phyloP scores from a whole-genome alignment of 805 yeast genomes.

The Ogataea degrootiae region DNA sequence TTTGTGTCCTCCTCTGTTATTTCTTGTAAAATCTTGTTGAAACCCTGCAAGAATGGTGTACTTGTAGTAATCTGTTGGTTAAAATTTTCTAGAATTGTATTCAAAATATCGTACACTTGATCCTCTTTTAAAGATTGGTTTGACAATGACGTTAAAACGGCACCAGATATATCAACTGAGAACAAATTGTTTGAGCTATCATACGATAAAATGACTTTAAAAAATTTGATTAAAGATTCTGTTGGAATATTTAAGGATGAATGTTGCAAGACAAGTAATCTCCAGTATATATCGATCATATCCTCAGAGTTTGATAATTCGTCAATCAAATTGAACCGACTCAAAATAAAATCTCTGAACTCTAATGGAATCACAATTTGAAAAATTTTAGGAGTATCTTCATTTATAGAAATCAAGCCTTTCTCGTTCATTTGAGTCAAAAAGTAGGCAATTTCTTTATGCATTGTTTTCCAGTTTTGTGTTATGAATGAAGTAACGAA shows the following conservation, averaged over 20 bases:
- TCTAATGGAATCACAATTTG: constrained; percentile 29
- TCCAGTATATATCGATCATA: constrained; percentile 45
- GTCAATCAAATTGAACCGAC: constrained; percentile 17
- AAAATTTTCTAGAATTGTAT: constrained; percentile 20
- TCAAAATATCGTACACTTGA: constrained; percentile 13
- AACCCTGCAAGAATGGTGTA: constrained; percentile 33
- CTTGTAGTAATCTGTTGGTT: constrained; percentile 29
- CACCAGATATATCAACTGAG: constrained; percentile 38
- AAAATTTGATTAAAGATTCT: constrained; percentile 18
- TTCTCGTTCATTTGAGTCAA: constrained; percentile 33
- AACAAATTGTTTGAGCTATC: constrained; percentile 21
- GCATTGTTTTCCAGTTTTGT: constrained; percentile 33
- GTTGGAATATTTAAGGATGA: constrained; percentile 28
- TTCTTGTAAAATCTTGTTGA: constrained; percentile 24
- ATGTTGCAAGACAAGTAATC: constrained; percentile 38
- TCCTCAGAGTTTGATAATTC: constrained; percentile 6
- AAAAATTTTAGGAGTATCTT: constrained; percentile 7
- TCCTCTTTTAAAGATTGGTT: constrained; percentile 19
- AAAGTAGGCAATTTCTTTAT: constrained; percentile 38
- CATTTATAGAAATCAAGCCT: constrained; percentile 11
- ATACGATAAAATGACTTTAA: constrained; percentile 7
- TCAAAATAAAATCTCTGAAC: constrained; percentile 27
- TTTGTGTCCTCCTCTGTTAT: background rate
- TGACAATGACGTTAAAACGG: constrained; percentile 32
- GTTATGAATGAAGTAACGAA: constrained; percentile 47